phyloP scores from a whole-genome alignment of 768 basidiomycete genomes.

The Imleria badia region DNA sequence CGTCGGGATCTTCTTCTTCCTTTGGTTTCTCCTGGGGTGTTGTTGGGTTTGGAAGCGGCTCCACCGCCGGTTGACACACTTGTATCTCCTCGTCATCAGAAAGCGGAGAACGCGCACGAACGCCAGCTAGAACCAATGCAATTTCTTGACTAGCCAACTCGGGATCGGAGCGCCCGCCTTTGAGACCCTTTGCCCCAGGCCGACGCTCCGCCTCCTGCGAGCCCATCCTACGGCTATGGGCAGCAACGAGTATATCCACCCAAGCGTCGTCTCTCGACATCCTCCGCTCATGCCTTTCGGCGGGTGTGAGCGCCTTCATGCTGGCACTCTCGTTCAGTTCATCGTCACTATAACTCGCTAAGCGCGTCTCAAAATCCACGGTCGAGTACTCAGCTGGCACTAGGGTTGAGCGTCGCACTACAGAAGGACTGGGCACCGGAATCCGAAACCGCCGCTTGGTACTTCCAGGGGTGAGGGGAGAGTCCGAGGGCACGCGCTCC shows the following conservation, averaged over 20 bases:
- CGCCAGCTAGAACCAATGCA: slow-evolving; percentile 66
- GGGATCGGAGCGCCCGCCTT: slow-evolving; percentile 53
- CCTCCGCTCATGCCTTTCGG: slow-evolving; percentile 42
- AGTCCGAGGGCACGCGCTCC: slow-evolving; percentile 29
- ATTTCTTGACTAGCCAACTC: slow-evolving; percentile 74
- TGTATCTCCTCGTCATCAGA: slow-evolving; percentile 42
- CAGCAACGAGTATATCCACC: slow-evolving; percentile 83
- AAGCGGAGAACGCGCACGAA: slow-evolving; percentile 36
- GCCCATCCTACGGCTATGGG: slow-evolving; percentile 47
- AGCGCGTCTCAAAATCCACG: slow-evolving; percentile 80
- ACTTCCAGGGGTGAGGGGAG: slow-evolving; percentile 25
- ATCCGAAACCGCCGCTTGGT: slow-evolving; percentile 59
- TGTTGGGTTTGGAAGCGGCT: slow-evolving; percentile 1
- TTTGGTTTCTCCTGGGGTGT: slow-evolving; percentile 38
- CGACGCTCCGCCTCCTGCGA: slow-evolving; percentile 52
- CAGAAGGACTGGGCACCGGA: slow-evolving; percentile 55
- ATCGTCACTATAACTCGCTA: slow-evolving; percentile 61
- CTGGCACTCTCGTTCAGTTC: slow-evolving; percentile 43
- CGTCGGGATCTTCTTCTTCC: slow-evolving; percentile 43
- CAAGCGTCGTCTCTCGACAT: slow-evolving; percentile 70
- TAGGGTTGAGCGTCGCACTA: slow-evolving; percentile 47
- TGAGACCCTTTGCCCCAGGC: slow-evolving; percentile 29
- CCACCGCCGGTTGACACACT: slow-evolving; percentile 19
- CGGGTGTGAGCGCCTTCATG: slow-evolving; percentile 39
- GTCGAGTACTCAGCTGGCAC: slow-evolving; percentile 75